Evolutionary conservation across 371 early-diverging fungal genomes (phyloP), one percentile per base, ranked within the genome.

Genomic region (Apophysomyces elegans): DNA sequence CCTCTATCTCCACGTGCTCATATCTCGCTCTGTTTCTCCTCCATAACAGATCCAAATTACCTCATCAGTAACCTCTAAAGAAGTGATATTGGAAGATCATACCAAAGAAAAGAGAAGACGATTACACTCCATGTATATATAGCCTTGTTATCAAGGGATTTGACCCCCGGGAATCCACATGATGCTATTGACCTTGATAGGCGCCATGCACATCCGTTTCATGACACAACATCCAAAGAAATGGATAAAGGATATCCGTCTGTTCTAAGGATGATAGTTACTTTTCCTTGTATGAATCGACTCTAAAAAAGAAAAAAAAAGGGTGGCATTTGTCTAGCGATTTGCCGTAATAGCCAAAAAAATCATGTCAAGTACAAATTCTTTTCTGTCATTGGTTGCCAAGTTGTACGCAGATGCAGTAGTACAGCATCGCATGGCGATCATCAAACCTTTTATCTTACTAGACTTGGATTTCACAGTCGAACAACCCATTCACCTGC

Each of bases 151-250:
- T 26, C 32, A 26, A 26, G 32, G 32, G 32, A 26, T 26, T 26
- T 26, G 32, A 26, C 32, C 32, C 41, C 41, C 41, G 41, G 32
- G 32, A 2, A 41, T 41, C 41, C 41, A 41, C 41, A 41, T 41
- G 41, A 41, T 41, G 41, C 8, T 13, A 41, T 13, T 41, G 41
- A 41, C 41, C 41, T 41, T 41, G 41, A 41, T 41, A 41, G 41
- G 5, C 13, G 41, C 41, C 41, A 41, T 41, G 41, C 41, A 11
- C 41, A 41, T 26, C n/a, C 56, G 39, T 32, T 57, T 44, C 16
- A 59, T 37, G 45, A 65, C 47, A n/a, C 44, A 44, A 41, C 13
- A 59, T 14, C 41, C 35, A 58, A 37, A 65, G 56, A 63, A 18
- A 63, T 36, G 13, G 32, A 16, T 38, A 7, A 36, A 47, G 39